phyloP scores from a whole-genome alignment of 345 rosid species.

The Streptanthus diversifolius region DNA sequence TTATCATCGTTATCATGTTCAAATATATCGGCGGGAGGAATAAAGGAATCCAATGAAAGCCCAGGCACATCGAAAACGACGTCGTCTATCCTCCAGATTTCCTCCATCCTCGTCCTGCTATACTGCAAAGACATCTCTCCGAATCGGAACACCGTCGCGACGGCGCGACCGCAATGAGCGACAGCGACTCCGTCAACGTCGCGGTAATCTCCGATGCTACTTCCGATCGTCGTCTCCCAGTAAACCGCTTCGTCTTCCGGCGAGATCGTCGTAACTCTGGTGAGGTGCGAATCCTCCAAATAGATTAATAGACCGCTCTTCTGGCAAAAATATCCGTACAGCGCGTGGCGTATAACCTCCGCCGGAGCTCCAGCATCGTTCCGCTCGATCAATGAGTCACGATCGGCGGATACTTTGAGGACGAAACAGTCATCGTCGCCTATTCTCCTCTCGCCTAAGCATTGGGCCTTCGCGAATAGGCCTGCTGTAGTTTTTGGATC shows the following conservation, averaged over 20 bases:
- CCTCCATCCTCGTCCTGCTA: slow-evolving; percentile 85
- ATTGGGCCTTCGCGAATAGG: slow-evolving; percentile 71
- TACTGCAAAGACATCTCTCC: slow-evolving; percentile 71
- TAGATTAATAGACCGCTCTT: slow-evolving; percentile 80
- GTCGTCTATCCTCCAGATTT: slow-evolving; percentile 86
- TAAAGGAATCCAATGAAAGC: slow-evolving; percentile 76
- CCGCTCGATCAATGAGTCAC: slow-evolving; percentile 64
- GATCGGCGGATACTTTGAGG: slow-evolving; percentile 79
- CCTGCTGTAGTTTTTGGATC: slow-evolving; percentile 86
- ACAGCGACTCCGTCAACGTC: slow-evolving; percentile 79
- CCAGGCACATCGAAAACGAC: slow-evolving; percentile 88
- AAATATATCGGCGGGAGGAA: slow-evolving; percentile 87
- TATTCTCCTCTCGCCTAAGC: slow-evolving; percentile 76
- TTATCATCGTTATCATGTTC: slow-evolving; percentile 28
- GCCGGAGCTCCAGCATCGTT: slow-evolving; percentile 74
- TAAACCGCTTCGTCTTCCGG: slow-evolving; percentile 58
- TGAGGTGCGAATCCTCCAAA: slow-evolving; percentile 86
- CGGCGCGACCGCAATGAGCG: slow-evolving; percentile 81
- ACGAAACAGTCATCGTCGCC: slow-evolving; percentile 91
- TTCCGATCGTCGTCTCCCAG: slow-evolving; percentile 95
- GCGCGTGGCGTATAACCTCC: slow-evolving; percentile 79
- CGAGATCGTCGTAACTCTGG: slow-evolving; percentile 62
- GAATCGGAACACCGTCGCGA: slow-evolving; percentile 83
- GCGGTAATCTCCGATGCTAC: slow-evolving; percentile 76
- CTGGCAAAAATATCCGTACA: slow-evolving; percentile 94